Evolutionary conservation across 148 eudicot species (phyloP), one percentile per base, ranked within the genome.

Genomic region (Rhododendron mucronatum): DNA sequence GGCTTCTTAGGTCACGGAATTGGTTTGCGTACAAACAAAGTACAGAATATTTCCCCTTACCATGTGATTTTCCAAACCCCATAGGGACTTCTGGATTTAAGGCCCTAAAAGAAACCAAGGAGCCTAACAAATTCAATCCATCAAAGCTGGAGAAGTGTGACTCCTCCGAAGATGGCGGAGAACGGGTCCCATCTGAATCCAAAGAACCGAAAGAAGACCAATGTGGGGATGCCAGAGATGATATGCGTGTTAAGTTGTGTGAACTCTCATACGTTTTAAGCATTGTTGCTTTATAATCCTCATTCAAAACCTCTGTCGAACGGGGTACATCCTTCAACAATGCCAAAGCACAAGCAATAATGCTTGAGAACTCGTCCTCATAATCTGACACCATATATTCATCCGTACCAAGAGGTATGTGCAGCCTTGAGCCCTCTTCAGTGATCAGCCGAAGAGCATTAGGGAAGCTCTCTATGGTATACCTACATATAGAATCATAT

Each of bases 301-400:
- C 93, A 59, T 83, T 85, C 48, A 77, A 75, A 78, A 86, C 89
- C 78, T 88, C 89, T 2, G 76, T 55, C 2, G 76, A 84, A 85
- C 81, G 71, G 37, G 90, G 53, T 20, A 37, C 41, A 86, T 91
- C 93, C 82, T 91, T 89, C 86, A 93, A 76, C 67, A 91, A 84
- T 47, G 96, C 94, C 76, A 97, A 83, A 74, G 95, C 98, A 89
- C 98, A 97, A 53, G 99, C 96, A 74, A 95, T 89, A 67, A 91
- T 91, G 89, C 98, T 97, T 21, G 99, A 97, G 74, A 92, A 89
- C 91, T 97, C 99, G 87, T 93, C 94, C 81, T 94, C 99, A 86
- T 91, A 92, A 81, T 94, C 98, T 1, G 96, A 94, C 75, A 95
- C 93, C 88, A 94, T 86, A 85, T 89, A 91, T 82, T 93, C 91